phyloP scores from a whole-genome alignment of 441 rosid species.

The Adansonia grandidieri region DNA sequence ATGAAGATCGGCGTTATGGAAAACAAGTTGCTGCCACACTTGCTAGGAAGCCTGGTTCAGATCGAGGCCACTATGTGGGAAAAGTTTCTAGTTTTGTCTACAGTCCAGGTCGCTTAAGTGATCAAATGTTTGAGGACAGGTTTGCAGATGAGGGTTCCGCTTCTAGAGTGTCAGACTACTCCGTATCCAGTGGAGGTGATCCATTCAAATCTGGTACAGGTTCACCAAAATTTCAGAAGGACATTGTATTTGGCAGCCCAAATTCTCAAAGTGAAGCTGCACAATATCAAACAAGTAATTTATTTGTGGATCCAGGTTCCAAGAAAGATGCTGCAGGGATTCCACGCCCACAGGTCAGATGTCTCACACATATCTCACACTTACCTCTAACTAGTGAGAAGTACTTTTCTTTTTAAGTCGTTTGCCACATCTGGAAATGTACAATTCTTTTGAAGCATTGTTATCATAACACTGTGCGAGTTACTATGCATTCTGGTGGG shows the following conservation, averaged over 20 bases:
- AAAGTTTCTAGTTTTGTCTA: constrained; percentile 70
- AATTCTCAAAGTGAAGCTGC: constrained; percentile 52
- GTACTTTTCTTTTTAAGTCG: not conserved
- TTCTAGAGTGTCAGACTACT: constrained; percentile 81
- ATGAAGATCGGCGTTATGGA: constrained; percentile 87
- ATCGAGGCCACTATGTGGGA: constrained; percentile 61
- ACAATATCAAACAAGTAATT: constrained; percentile 37
- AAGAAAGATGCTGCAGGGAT: constrained; percentile 50
- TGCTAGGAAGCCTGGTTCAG: constrained; percentile 92
- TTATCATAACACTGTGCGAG: not conserved
- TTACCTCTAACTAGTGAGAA: constrained; percentile 18
- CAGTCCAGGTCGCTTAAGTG: constrained; percentile 79
- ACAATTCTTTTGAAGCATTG: not conserved
- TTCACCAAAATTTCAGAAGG: constrained; percentile 78
- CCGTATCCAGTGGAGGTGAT: constrained; percentile 85
- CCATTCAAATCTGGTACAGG: constrained; percentile 57
- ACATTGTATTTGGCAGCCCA: constrained; percentile 62
- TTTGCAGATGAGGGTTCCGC: constrained; percentile 85
- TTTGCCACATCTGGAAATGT: not conserved
- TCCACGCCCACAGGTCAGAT: constrained; percentile 62
- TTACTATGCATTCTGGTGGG: not conserved
- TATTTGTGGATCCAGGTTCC: constrained; percentile 46
- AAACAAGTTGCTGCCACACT: constrained; percentile 60
- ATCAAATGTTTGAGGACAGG: constrained; percentile 67
- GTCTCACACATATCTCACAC: constrained; percentile 22